Percentiles rank a stretch among this genome's conserved stretches.
phyloP scores from a whole-genome alignment of 75 land plant genomes.

The Gnetum montanum region DNA sequence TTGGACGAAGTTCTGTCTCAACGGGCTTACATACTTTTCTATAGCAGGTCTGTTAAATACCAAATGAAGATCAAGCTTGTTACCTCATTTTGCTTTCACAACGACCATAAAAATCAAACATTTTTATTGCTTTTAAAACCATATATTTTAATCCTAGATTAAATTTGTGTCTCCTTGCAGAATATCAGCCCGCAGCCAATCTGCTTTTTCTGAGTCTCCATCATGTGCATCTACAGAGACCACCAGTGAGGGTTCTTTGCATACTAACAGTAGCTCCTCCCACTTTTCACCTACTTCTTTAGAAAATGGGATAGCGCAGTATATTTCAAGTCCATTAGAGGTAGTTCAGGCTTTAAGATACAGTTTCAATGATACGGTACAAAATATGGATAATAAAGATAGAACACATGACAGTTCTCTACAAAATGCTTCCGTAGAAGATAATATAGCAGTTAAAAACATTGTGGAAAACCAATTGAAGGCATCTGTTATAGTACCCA shows the following conservation, averaged over 20 bases:
- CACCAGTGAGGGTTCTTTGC: too few relatives aligned
- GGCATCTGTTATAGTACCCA: too few relatives aligned
- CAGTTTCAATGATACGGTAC: not conserved
- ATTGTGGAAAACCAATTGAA: too few relatives aligned
- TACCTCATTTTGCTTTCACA: too few relatives aligned
- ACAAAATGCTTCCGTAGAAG: too few relatives aligned
- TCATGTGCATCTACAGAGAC: not conserved
- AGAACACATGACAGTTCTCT: too few relatives aligned
- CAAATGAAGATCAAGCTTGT: not conserved
- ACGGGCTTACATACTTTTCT: conserved; percentile 86
- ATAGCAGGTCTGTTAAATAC: conserved; percentile 43
- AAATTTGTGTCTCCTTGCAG: not conserved
- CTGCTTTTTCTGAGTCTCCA: not conserved
- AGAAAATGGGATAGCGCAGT: not conserved
- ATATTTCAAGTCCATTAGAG: conserved; percentile 8
- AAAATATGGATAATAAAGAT: too few relatives aligned
- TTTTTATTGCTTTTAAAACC: not conserved
- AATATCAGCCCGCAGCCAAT: not conserved
- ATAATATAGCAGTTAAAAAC: too few relatives aligned
- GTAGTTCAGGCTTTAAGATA: conserved; percentile 1
- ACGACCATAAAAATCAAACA: not conserved
- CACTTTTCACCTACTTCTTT: too few relatives aligned
- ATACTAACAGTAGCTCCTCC: too few relatives aligned
- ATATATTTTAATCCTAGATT: not conserved
- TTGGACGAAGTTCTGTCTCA: conserved; percentile 69